A percentile compares a stretch with the other conserved stretches of the same genome.
phyloP scores from a whole-genome alignment of 2,329 filamentous ascomycete genomes.

The Aspergillus sp. region DNA sequence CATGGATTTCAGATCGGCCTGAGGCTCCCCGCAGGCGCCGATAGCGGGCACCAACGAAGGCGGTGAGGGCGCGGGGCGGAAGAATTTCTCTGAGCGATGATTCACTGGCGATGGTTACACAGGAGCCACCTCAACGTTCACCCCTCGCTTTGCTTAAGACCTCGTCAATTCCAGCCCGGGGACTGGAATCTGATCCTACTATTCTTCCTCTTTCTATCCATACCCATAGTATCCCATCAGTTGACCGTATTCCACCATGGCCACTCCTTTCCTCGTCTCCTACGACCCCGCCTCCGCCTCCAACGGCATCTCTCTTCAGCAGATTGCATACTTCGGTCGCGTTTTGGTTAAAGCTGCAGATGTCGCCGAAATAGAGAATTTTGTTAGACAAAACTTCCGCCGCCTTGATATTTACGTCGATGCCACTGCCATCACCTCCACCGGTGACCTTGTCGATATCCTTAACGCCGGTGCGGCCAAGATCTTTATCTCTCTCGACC shows the following conservation, averaged over 20 bases:
- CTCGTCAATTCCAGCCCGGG: neutral
- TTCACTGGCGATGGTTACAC: neutral
- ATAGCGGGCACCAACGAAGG: neutral
- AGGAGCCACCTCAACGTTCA: neutral
- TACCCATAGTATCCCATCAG: neutral
- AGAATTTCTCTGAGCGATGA: neutral
- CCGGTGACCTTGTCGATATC: slow-evolving; percentile 76
- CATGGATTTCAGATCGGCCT: neutral
- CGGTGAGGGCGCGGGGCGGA: neutral
- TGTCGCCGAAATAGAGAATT: slow-evolving; percentile 47
- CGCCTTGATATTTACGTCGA: slow-evolving; percentile 72
- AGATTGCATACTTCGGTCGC: slow-evolving; percentile 63
- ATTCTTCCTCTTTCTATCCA: neutral
- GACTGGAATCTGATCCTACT: neutral
- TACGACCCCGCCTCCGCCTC: slow-evolving; percentile 48
- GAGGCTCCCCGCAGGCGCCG: neutral
- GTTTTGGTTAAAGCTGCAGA: slow-evolving; percentile 58
- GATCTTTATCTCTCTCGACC: slow-evolving; percentile 76
- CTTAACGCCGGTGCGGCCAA: slow-evolving; percentile 84
- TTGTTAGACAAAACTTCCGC: slow-evolving; percentile 62
- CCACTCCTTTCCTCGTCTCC: slow-evolving; percentile 48
- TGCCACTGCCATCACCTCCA: slow-evolving; percentile 68
- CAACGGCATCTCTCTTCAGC: slow-evolving; percentile 56
- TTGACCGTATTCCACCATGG: slow-evolving; percentile 36
- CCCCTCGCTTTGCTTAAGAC: neutral